Evolutionary conservation across 192 early-diverging fungal genomes (phyloP).

Genomic region (Podila epicladia): DNA sequence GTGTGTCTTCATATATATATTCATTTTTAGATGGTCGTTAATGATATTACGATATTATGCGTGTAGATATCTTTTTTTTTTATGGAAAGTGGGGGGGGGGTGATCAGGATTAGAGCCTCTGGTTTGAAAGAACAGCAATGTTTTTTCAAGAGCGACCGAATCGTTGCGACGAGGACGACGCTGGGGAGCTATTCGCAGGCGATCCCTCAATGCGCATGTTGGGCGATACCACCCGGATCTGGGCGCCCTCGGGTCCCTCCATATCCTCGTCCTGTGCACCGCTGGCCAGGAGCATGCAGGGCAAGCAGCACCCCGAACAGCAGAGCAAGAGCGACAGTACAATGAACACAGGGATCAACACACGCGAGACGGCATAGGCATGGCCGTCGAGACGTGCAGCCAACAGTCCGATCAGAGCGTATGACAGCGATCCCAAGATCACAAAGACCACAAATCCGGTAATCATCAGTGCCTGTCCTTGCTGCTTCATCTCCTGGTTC

Average conservation of each 20-base stretch:
- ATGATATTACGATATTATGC: neutral
- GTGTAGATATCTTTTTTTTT: too few relatives aligned
- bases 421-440: slow-evolving; percentile 54
- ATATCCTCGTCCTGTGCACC: slow-evolving; percentile 49
- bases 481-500: slow-evolving; percentile 55
- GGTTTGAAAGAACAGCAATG: neutral
- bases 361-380: slow-evolving; percentile 54
- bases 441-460: slow-evolving; percentile 54
- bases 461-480: slow-evolving; percentile 58
- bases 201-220: slow-evolving; percentile 42
- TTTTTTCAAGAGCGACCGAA: slow-evolving; percentile 16
- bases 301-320: slow-evolving; percentile 67
- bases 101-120: too few relatives aligned
- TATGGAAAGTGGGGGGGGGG: too few relatives aligned
- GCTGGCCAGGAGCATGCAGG: slow-evolving; percentile 60
- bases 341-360: slow-evolving; percentile 77
- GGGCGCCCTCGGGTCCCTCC: slow-evolving; percentile 42
- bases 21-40: neutral
- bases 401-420: slow-evolving; percentile 49
- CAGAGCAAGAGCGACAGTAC: slow-evolving; percentile 64
- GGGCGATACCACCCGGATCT: slow-evolving; percentile 46
- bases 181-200: neutral
- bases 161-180: slow-evolving; percentile 19
- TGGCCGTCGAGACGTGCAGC: slow-evolving; percentile 53
- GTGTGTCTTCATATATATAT: neutral